Evolutionary conservation across 768 basidiomycete genomes (phyloP).

Genomic region (Pleurotus tuber-regium): DNA sequence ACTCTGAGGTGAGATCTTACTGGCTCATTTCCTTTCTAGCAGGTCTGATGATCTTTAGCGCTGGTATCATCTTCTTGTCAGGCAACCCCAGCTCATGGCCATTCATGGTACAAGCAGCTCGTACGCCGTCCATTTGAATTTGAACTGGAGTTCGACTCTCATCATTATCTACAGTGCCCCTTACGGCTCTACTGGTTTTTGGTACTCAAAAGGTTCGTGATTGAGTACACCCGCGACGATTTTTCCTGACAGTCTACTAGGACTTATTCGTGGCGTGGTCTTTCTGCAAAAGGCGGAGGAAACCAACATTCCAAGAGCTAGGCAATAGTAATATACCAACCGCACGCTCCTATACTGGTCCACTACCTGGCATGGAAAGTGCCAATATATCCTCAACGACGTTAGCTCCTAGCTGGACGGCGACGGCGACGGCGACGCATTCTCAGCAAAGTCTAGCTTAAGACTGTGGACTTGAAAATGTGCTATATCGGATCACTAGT

Average conservation of each 20-base stretch:
- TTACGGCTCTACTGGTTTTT: slow-evolving; percentile 46
- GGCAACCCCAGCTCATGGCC: slow-evolving; percentile 27
- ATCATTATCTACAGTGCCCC: slow-evolving; percentile 37
- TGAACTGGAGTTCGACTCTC: slow-evolving; percentile 8
- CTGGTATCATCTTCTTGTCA: slow-evolving; percentile 35
- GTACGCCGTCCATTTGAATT: slow-evolving; percentile 29
- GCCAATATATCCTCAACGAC: slow-evolving; percentile 4
- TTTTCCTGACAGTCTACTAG: slow-evolving; percentile 22
- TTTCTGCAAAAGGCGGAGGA: slow-evolving; percentile 21
- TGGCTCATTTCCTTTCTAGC: neutral
- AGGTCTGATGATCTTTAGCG: slow-evolving; percentile 22
- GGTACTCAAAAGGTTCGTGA: slow-evolving; percentile 43
- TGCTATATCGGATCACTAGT: no score
- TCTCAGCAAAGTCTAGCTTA: slow-evolving; percentile 19
- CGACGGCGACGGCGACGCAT: slow-evolving; percentile 7
- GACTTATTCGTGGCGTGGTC: slow-evolving; percentile 37
- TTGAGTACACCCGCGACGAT: neutral
- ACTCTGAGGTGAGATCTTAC: slow-evolving; percentile 36
- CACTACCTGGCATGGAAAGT: slow-evolving; percentile 1
- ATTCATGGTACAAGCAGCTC: slow-evolving; percentile 48
- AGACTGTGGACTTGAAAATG: no score
- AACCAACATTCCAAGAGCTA: neutral
- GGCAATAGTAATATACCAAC: neutral
- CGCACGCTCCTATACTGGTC: neutral
- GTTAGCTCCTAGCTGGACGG: neutral